phyloP scores from a whole-genome alignment of 1,284 basidiomycete species.

The Tremellales sp. region DNA sequence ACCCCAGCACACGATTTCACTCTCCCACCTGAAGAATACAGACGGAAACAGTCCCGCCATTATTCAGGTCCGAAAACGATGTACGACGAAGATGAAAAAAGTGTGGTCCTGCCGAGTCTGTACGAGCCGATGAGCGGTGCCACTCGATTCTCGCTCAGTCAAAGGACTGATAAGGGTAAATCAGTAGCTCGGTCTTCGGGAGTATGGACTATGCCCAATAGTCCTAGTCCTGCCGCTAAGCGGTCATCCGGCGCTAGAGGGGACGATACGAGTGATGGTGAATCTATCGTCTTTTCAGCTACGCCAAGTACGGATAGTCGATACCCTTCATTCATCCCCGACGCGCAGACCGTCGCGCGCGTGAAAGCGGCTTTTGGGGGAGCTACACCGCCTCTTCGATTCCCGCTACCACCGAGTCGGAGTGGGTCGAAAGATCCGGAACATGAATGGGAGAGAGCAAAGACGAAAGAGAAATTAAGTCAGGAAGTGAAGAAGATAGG shows the following conservation, averaged over 20 bases:
- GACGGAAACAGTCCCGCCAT: background rate
- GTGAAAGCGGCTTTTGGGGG: background rate
- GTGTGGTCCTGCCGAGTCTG: slow-evolving; percentile 12
- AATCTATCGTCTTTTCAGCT: background rate
- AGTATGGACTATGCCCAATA: too few species aligned
- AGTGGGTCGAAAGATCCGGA: background rate
- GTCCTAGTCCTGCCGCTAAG: too few species aligned
- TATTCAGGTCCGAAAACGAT: background rate
- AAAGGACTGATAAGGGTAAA: slow-evolving; percentile 1
- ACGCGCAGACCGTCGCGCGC: background rate
- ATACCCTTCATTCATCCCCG: background rate
- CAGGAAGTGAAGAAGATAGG: background rate
- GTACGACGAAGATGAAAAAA: background rate
- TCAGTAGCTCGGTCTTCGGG: background rate
- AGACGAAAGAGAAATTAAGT: background rate
- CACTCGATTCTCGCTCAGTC: background rate
- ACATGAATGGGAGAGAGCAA: background rate
- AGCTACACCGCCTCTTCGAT: background rate
- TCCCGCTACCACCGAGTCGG: background rate
- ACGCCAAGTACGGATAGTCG: background rate
- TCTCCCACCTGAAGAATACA: background rate
- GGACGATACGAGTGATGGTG: background rate
- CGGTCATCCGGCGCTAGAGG: background rate
- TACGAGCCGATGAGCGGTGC: slow-evolving; percentile 19
- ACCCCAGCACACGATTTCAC: slow-evolving; percentile 1